Evolutionary conservation across 2,329 filamentous ascomycete genomes (phyloP).

Genomic region (Thelonectria rubi): DNA sequence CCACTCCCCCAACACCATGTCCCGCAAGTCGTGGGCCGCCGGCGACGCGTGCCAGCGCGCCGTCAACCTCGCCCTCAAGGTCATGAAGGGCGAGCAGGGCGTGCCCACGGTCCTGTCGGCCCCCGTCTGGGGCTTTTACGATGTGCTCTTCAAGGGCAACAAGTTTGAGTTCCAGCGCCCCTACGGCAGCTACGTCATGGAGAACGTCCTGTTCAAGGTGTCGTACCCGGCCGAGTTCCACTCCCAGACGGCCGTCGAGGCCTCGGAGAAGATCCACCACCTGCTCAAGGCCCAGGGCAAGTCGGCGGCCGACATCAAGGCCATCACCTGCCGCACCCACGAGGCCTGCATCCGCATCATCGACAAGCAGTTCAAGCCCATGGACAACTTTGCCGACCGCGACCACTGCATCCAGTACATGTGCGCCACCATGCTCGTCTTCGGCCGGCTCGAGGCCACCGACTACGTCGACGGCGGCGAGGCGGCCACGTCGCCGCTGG

Average conservation of each 20-base stretch:
- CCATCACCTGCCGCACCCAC: slow-evolving; percentile 93
- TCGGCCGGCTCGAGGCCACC: slow-evolving; percentile 89
- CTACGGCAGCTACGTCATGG: slow-evolving; percentile 99
- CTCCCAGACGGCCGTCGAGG: slow-evolving; percentile 97
- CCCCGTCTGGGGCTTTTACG: slow-evolving; percentile 97
- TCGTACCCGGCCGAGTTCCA: slow-evolving; percentile 99
- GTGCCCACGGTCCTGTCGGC: slow-evolving; percentile 93
- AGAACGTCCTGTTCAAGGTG: slow-evolving; percentile 99
- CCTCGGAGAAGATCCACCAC: slow-evolving; percentile 86
- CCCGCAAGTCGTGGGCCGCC: slow-evolving; percentile 97
- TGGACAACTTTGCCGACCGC: slow-evolving; percentile 99
- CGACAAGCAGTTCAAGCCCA: slow-evolving; percentile 99
- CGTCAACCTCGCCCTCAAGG: slow-evolving; percentile 90
- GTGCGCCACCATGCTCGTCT: slow-evolving; percentile 94
- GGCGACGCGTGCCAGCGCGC: slow-evolving; percentile 97
- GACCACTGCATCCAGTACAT: slow-evolving; percentile 99
- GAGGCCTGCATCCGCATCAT: slow-evolving; percentile 99
- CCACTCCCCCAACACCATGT: slow-evolving; percentile 99
- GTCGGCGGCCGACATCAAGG: slow-evolving; percentile 92
- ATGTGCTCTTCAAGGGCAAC: slow-evolving; percentile 95
- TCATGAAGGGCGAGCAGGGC: slow-evolving; percentile 89
- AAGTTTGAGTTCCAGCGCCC: slow-evolving; percentile 95
- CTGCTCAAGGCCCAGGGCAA: slow-evolving; percentile 87
- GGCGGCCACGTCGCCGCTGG: slow-evolving; percentile 86
- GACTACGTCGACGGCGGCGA: slow-evolving; percentile 95